phyloP scores from a whole-genome alignment of 192 early-diverging fungal genomes.

The Spizellomyces sp. region DNA sequence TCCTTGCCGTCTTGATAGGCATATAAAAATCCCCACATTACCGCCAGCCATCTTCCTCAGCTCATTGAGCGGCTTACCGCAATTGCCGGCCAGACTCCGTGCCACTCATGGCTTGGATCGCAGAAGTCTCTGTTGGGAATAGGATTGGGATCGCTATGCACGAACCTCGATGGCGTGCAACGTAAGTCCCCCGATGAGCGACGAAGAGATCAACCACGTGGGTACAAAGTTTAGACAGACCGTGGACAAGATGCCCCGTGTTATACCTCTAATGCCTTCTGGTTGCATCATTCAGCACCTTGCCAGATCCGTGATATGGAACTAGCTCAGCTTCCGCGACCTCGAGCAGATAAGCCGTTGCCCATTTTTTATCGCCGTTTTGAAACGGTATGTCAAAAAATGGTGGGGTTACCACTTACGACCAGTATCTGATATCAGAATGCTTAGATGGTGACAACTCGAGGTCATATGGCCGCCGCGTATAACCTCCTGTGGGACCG shows the following conservation, averaged over 20 bases:
- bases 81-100: neutral
- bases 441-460: constrained; percentile 33
- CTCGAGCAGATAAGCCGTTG: neutral
- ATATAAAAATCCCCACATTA: constrained; percentile 3
- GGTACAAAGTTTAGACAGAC: constrained; percentile 15
- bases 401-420: no score
- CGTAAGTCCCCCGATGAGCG: constrained; percentile 14
- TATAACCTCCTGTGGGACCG: constrained; percentile 79
- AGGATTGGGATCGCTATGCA: neutral
- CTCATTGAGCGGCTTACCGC: constrained; percentile 32
- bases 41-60: constrained; percentile 23
- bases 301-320: neutral
- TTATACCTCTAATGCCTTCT: neutral
- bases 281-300: neutral
- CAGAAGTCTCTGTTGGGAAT: neutral
- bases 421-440: no score
- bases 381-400: neutral
- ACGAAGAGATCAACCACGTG: neutral
- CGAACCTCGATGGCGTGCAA: neutral
- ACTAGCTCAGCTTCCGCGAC: no score
- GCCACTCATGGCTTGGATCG: neutral
- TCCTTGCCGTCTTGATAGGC: neutral
- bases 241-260: no score
- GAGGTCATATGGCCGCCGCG: constrained; percentile 75
- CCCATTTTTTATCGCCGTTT: neutral